These are phyloP conservation scores for Nemania serpens DNA, from an alignment of 2,329 filamentous ascomycete genomes.

Conservation along the genomic window DNA sequence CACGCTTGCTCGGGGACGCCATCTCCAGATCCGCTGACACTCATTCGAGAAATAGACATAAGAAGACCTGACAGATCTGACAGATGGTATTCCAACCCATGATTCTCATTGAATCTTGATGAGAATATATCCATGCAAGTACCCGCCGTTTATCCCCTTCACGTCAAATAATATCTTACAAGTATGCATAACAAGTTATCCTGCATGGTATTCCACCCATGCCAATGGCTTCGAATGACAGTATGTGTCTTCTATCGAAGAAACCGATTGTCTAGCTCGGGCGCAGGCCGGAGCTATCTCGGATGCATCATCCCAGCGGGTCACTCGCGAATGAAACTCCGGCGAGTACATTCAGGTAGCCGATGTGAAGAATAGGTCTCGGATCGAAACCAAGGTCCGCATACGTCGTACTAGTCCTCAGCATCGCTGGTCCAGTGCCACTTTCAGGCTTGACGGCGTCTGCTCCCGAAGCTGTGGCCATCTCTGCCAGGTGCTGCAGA, in stretches of 20 bases:
- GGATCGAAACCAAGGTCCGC: conserved; percentile 50
- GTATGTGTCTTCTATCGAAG: not conserved
- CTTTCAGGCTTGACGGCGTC: conserved; percentile 35
- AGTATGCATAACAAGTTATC: conserved; percentile 6
- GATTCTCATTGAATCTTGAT: not conserved
- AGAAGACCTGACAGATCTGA: not conserved
- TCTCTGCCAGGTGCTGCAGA: conserved; percentile 65
- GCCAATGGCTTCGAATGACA: not conserved
- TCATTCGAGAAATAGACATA: not conserved
- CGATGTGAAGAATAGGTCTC: conserved; percentile 43
- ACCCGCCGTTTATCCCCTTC: not conserved
- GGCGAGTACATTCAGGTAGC: conserved; percentile 46
- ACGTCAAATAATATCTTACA: conserved; percentile 7
- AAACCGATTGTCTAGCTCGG: not conserved
- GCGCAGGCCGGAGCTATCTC: not conserved
- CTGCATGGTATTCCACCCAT: not conserved
- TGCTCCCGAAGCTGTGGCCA: conserved; percentile 52
- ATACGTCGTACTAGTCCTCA: conserved; percentile 44
- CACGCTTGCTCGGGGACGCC: not conserved
- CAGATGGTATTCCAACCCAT: conserved; percentile 1
- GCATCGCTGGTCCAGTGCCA: conserved; percentile 26
- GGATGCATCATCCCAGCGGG: conserved; percentile 23
- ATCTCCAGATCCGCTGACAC: not conserved
- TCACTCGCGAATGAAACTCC: conserved; percentile 27
- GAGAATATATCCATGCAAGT: conserved; percentile 1